Percentiles rank a stretch among this genome's conserved stretches.
These are phyloP conservation scores for Ceratocystis huliohia DNA, from an alignment of 2,329 filamentous ascomycete genomes.

Conservation along the genomic window DNA sequence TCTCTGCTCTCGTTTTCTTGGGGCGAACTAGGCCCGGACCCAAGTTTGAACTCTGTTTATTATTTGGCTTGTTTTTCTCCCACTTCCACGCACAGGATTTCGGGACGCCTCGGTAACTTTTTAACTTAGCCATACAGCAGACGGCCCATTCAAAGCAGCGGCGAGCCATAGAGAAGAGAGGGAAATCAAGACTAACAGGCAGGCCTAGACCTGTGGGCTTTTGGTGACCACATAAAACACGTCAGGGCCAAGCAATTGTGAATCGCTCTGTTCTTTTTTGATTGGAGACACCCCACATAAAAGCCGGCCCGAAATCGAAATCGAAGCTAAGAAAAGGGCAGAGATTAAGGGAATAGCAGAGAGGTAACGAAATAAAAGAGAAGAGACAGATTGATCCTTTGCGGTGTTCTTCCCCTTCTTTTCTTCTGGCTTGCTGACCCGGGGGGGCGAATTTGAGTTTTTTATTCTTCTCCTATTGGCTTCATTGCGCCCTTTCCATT, in stretches of 20 bases:
- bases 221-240: conserved; percentile 4
- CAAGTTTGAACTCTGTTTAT: not conserved
- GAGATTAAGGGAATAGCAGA: not conserved
- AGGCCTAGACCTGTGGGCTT: not conserved
- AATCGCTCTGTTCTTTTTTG: not conserved
- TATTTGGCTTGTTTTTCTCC: not conserved
- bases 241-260: not conserved
- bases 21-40: not conserved
- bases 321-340: not conserved
- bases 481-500: not conserved
- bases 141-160: not conserved
- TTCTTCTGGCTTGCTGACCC: not conserved
- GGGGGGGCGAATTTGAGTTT: not conserved
- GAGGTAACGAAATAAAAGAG: conserved; percentile 2
- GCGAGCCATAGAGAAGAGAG: not conserved
- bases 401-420: not conserved
- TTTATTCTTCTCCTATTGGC: not conserved
- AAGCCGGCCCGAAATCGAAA: conserved; percentile 6
- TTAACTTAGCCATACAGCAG: not conserved
- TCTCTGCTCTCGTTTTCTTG: conserved; percentile 2
- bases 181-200: not conserved
- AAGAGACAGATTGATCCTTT: not conserved
- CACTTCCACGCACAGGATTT: not conserved
- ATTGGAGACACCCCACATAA: not conserved
- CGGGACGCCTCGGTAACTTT: conserved; percentile 3